A percentile compares a stretch with the other conserved stretches of the same genome.
Conservation (phyloP, 768 basidiomycete genomes). For the Auricularia sp. region DNA sequence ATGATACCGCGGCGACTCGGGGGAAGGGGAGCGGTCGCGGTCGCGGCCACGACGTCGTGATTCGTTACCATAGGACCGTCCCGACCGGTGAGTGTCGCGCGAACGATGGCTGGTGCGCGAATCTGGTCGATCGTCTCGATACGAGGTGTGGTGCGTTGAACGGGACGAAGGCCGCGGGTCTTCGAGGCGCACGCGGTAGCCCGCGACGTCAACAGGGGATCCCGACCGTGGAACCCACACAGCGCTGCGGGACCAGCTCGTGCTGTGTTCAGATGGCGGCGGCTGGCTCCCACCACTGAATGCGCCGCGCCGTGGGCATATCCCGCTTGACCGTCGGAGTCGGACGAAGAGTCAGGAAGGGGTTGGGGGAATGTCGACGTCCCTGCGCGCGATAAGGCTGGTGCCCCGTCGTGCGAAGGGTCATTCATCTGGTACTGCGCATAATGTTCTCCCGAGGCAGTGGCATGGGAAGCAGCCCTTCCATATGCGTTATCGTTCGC, state of each 20-base stretch:
- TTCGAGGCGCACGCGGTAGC: neutral
- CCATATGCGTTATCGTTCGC: too few species aligned
- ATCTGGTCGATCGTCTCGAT: neutral
- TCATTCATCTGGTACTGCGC: too few species aligned
- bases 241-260: neutral
- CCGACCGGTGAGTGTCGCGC: neutral
- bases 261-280: neutral
- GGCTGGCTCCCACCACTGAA: neutral
- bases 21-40: neutral
- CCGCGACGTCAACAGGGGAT: neutral
- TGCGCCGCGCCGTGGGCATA: too few species aligned
- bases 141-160: neutral
- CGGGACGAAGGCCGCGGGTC: neutral
- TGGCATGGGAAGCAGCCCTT: too few species aligned
- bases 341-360: too few species aligned
- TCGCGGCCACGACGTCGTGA: neutral
- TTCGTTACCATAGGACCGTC: too few species aligned
- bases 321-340: too few species aligned
- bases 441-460: too few species aligned
- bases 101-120: neutral
- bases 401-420: too few species aligned
- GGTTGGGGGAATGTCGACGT: too few species aligned
- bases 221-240: neutral
- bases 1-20: neutral
- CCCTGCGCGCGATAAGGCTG: too few species aligned